A percentile compares a stretch with the other conserved stretches of the same genome.
phyloP scores from a whole-genome alignment of 2,329 filamentous ascomycete species.

The Colletotrichum sojae region DNA sequence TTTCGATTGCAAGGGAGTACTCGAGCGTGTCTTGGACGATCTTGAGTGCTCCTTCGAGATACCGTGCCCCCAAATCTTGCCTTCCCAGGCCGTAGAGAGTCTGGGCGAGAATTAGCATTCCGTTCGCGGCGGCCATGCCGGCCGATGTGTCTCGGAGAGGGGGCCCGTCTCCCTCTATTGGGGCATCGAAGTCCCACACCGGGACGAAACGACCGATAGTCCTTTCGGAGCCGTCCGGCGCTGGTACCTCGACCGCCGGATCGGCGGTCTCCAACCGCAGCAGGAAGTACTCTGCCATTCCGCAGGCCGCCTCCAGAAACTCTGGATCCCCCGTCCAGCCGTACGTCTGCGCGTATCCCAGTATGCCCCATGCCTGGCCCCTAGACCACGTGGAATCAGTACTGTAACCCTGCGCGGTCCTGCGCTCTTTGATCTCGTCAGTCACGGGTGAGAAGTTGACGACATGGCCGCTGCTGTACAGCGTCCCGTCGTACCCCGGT shows the following conservation, averaged over 20 bases:
- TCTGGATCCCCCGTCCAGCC: constrained; percentile 58
- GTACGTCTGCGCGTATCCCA: constrained; percentile 64
- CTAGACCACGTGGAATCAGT: constrained; percentile 63
- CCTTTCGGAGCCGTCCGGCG: constrained; percentile 2
- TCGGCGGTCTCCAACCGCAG: constrained; percentile 50
- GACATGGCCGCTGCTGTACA: constrained; percentile 57
- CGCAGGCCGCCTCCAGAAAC: constrained; percentile 60
- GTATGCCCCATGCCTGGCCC: constrained; percentile 64
- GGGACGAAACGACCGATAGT: constrained; percentile 47
- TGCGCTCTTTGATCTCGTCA: constrained; percentile 54
- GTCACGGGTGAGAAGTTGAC: constrained; percentile 60
- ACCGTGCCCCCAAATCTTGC: constrained; percentile 20
- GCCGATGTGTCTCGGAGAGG: constrained; percentile 54
- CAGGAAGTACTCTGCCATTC: constrained; percentile 64
- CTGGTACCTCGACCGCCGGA: constrained; percentile 42
- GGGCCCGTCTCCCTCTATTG: constrained; percentile 45
- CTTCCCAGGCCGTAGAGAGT: constrained; percentile 34
- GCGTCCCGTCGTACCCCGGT: constrained; percentile 43
- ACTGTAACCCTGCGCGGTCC: constrained; percentile 62
- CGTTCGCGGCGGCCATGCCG: constrained; percentile 47
- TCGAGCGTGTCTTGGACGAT: neutral
- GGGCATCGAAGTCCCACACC: constrained; percentile 64
- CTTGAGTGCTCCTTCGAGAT: neutral
- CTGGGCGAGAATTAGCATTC: constrained; percentile 46
- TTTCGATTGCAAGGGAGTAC: neutral